These are phyloP conservation scores for Yamadazyma mexicana DNA, from an alignment of 1,139 yeast genomes.

Conservation along the genomic window DNA sequence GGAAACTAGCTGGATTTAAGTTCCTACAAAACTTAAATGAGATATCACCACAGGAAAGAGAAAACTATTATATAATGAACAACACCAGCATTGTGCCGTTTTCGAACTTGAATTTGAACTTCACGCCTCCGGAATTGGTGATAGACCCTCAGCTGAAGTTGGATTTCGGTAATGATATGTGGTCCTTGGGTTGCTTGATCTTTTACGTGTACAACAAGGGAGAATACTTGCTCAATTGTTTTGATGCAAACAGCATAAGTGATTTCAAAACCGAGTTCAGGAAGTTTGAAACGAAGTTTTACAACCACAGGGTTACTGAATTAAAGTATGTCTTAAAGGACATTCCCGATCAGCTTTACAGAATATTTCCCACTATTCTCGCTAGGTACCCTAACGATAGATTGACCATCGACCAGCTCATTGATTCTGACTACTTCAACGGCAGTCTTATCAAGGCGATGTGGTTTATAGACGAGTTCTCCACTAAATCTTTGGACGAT, in stretches of 20 bases:
- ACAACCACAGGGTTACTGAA: constrained; percentile 45
- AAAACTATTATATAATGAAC: constrained; percentile 59
- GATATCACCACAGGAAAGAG: constrained; percentile 47
- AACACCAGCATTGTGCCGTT: constrained; percentile 79
- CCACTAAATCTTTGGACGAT: constrained; percentile 71
- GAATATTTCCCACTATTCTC: constrained; percentile 34
- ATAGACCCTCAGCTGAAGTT: constrained; percentile 37
- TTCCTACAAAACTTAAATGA: constrained; percentile 59
- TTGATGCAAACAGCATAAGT: constrained; percentile 45
- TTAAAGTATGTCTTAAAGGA: constrained; percentile 48
- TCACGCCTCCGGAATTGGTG: constrained; percentile 43
- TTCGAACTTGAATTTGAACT: constrained; percentile 70
- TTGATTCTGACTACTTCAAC: constrained; percentile 61
- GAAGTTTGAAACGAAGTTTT: constrained; percentile 41
- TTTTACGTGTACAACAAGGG: constrained; percentile 60
- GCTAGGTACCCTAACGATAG: constrained; percentile 47
- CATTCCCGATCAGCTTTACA: constrained; percentile 35
- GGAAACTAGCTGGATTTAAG: constrained; percentile 84
- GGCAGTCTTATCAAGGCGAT: constrained; percentile 82
- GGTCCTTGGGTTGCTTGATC: constrained; percentile 79
- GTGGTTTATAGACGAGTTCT: constrained; percentile 80
- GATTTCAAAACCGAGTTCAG: constrained; percentile 51
- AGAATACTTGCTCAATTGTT: constrained; percentile 47
- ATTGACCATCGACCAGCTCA: constrained; percentile 51
- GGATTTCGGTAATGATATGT: constrained; percentile 73